A percentile compares a stretch with the other conserved stretches of the same genome.
Conservation (phyloP, 805 yeast species). For the Clavispora carvajalis region DNA sequence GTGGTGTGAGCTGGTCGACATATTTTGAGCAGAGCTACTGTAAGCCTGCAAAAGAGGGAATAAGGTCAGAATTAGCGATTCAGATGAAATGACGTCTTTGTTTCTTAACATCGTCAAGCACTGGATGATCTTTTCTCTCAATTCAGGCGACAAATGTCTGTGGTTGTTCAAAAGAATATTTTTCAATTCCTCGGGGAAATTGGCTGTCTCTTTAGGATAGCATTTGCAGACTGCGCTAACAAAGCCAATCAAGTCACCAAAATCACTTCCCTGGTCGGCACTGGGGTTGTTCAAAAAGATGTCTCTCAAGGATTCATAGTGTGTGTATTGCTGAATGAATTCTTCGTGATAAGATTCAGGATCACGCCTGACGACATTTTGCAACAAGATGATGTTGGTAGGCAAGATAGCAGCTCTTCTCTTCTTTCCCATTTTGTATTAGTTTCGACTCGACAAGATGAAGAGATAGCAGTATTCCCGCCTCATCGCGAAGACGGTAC, state of each 20-base stretch:
- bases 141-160: slow-evolving; percentile 72
- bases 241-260: slow-evolving; percentile 82
- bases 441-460: background rate
- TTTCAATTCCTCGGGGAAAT: slow-evolving; percentile 78
- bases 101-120: slow-evolving; percentile 87
- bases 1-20: slow-evolving; percentile 45
- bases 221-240: slow-evolving; percentile 88
- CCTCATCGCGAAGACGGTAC: slow-evolving; percentile 10
- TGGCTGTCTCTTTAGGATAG: slow-evolving; percentile 81
- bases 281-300: slow-evolving; percentile 71
- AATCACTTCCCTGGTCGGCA: slow-evolving; percentile 39
- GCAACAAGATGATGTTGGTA: slow-evolving; percentile 83
- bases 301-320: slow-evolving; percentile 86
- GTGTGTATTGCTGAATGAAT: slow-evolving; percentile 86
- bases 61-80: slow-evolving; percentile 73
- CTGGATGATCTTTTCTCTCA: slow-evolving; percentile 87
- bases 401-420: slow-evolving; percentile 93
- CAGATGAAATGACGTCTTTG: slow-evolving; percentile 74
- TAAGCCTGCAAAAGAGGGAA: slow-evolving; percentile 81
- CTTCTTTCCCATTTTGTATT: slow-evolving; percentile 65
- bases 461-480: background rate
- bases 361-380: slow-evolving; percentile 88
- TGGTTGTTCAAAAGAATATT: slow-evolving; percentile 68
- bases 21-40: slow-evolving; percentile 30
- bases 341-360: slow-evolving; percentile 94